phyloP scores from a whole-genome alignment of 106 monocot species.

The Acanthochlamys bracteata region DNA sequence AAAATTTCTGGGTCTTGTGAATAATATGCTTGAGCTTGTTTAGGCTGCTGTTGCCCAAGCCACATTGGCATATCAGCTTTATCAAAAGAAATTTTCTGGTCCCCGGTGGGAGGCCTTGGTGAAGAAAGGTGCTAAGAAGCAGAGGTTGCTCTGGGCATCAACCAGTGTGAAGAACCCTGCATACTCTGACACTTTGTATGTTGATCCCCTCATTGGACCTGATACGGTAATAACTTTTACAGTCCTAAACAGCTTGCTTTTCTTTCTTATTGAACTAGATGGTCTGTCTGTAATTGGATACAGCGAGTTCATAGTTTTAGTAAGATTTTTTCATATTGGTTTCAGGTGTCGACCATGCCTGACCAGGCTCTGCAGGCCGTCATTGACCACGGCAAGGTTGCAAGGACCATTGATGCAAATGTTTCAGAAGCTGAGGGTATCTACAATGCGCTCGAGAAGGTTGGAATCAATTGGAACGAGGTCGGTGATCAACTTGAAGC shows the following conservation, averaged over 20 bases:
- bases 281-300: too few species aligned
- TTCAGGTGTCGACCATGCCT: conserved; percentile 94
- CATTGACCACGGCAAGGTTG: conserved; percentile 66
- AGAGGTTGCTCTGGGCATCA: conserved; percentile 90
- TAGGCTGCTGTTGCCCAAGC: conserved; percentile 95
- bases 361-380: conserved; percentile 79
- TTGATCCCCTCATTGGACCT: conserved; percentile 81
- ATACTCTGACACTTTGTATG: conserved; percentile 82
- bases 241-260: not conserved
- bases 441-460: conserved; percentile 75
- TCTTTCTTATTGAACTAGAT: not conserved
- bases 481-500: conserved; percentile 61
- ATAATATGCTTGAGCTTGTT: not conserved
- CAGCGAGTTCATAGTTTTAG: too few species aligned
- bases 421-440: conserved; percentile 70
- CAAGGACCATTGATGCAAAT: conserved; percentile 70
- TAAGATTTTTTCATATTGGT: not conserved
- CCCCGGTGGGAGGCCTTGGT: conserved; percentile 86
- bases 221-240: conserved; percentile 48
- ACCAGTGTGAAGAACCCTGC: conserved; percentile 94
- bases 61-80: conserved; percentile 69
- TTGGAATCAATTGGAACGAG: conserved; percentile 66
- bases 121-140: conserved; percentile 92
- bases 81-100: conserved; percentile 95
- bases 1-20: not conserved